phyloP scores from a whole-genome alignment of 140 eudicot genomes.

The Flaveria floridana region DNA sequence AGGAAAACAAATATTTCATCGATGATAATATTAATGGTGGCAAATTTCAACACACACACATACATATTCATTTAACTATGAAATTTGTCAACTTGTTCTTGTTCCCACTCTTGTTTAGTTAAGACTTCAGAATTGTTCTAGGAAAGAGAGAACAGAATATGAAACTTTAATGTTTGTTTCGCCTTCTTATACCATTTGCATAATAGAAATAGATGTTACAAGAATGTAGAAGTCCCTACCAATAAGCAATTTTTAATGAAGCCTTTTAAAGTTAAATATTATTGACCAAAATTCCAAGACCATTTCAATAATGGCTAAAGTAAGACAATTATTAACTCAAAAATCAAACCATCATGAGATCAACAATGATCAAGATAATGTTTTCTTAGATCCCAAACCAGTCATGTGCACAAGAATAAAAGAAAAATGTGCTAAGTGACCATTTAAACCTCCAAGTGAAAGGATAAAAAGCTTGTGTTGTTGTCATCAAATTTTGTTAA shows the following conservation, averaged over 20 bases:
- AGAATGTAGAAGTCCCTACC: neutral
- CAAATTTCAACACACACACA: neutral
- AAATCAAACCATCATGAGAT: neutral
- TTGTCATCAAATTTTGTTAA: neutral
- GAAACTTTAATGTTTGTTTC: neutral
- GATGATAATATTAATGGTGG: too few species aligned
- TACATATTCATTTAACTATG: neutral
- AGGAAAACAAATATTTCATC: too few species aligned
- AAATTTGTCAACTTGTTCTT: slow-evolving; percentile 2
- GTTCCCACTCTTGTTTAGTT: neutral
- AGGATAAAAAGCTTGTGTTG: neutral
- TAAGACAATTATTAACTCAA: neutral
- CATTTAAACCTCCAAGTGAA: neutral
- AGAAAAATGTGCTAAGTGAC: neutral
- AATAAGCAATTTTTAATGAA: neutral
- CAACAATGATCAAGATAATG: slow-evolving; percentile 12
- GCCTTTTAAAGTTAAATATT: neutral
- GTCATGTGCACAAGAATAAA: slow-evolving; percentile 4
- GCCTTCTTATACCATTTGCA: neutral
- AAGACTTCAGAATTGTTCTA: neutral
- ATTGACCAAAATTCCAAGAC: slow-evolving; percentile 11
- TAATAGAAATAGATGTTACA: neutral
- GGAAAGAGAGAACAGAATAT: neutral
- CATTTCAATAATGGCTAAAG: neutral
- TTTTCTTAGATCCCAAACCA: neutral